Percentiles rank a stretch among this genome's conserved stretches.
Evolutionary conservation across 2,329 filamentous ascomycete genomes (phyloP).

Genomic region (Sarocladium kiliense): DNA sequence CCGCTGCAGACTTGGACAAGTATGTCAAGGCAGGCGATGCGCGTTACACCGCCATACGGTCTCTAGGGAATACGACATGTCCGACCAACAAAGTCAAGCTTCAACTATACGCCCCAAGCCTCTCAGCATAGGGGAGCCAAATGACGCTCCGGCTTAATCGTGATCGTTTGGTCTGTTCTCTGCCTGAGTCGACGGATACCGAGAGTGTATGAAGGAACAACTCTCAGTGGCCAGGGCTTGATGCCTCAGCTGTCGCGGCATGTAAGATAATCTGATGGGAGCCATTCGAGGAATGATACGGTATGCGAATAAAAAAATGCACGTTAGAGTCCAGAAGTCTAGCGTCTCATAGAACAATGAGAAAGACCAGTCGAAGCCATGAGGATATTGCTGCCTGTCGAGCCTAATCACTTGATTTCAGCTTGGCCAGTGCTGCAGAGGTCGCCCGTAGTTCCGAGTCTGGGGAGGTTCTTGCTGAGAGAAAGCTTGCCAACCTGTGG

Average conservation of each 20-base stretch:
- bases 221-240: slow-evolving; percentile 57
- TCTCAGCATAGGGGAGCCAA: slow-evolving; percentile 77
- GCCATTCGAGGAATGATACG: background rate
- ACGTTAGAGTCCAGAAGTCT: background rate
- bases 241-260: slow-evolving; percentile 52
- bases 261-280: slow-evolving; percentile 11
- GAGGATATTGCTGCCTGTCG: background rate
- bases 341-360: background rate
- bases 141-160: slow-evolving; percentile 99
- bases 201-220: slow-evolving; percentile 63
- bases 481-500: too few relatives aligned
- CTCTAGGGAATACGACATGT: slow-evolving; percentile 42
- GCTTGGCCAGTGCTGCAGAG: background rate
- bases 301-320: background rate
- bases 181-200: slow-evolving; percentile 77
- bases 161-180: slow-evolving; percentile 67
- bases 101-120: slow-evolving; percentile 78
- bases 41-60: background rate
- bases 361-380: background rate
- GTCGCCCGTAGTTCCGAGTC: too few relatives aligned
- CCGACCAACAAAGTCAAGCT: slow-evolving; percentile 93
- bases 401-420: slow-evolving; percentile 1
- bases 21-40: too few relatives aligned
- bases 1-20: too few relatives aligned
- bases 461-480: too few relatives aligned